Conservation (phyloP, 352 stramenopile genomes). For the Phytophthora pisi region DNA sequence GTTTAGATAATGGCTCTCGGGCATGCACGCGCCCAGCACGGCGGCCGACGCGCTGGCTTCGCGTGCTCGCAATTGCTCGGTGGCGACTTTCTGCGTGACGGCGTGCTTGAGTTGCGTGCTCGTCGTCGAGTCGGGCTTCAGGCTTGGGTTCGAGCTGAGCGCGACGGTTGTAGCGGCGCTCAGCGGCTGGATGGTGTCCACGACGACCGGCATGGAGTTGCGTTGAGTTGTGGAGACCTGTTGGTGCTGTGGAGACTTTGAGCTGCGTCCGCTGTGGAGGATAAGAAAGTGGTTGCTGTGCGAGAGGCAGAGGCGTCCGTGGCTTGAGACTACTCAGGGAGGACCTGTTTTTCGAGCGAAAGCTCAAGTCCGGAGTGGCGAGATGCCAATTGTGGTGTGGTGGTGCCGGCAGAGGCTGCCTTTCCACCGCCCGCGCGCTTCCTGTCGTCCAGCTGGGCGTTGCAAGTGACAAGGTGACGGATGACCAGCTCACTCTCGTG, state of each 20-base stretch:
- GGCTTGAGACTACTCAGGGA: neutral
- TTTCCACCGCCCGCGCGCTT: constrained; percentile 18
- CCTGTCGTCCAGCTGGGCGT: constrained; percentile 29
- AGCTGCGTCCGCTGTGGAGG: neutral
- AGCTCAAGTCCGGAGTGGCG: neutral
- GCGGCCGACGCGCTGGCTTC: constrained; percentile 35
- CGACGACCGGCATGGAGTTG: constrained; percentile 29
- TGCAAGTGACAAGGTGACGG: constrained; percentile 28
- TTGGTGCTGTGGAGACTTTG: neutral
- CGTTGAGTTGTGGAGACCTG: neutral
- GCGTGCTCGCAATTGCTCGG: constrained; percentile 9
- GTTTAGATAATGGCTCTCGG: constrained; percentile 37
- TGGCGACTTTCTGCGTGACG: constrained; percentile 32
- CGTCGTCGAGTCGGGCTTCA: constrained; percentile 27
- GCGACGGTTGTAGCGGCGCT: constrained; percentile 30
- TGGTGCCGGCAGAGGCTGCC: constrained; percentile 26
- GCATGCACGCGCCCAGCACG: constrained; percentile 30
- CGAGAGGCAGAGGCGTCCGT: neutral
- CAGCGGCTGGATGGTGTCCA: constrained; percentile 36
- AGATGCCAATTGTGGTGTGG: constrained; percentile 20
- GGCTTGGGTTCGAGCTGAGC: constrained; percentile 28
- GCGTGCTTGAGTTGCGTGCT: constrained; percentile 34
- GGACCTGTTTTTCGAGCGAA: constrained; percentile 5
- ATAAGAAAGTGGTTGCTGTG: constrained; percentile 16
- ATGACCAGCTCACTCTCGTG: constrained; percentile 20